A percentile compares a stretch with the other conserved stretches of the same genome.
These are phyloP conservation scores for Fusarium domesticum DNA, from an alignment of 2,329 filamentous ascomycete species.

Conservation along the genomic window DNA sequence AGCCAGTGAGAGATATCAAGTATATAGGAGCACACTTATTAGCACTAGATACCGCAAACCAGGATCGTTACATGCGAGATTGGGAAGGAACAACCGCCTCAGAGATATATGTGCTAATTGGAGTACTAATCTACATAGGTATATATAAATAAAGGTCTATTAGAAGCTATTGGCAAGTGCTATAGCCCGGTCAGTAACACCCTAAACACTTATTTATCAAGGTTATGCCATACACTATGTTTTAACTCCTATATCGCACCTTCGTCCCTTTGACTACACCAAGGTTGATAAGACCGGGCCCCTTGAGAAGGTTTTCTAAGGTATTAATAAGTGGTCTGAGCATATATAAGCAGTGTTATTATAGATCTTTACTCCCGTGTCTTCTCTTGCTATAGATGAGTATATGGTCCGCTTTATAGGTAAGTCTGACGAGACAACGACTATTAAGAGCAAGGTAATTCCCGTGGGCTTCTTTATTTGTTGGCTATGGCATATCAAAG, in stretches of 20 bases:
- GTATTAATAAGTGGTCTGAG: background rate
- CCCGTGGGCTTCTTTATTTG: conserved; percentile 6
- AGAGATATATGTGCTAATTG: too few species aligned
- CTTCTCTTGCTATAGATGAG: conserved; percentile 1
- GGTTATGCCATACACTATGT: conserved; percentile 2
- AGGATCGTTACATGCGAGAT: too few species aligned
- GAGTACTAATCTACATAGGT: too few species aligned
- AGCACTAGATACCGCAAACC: too few species aligned
- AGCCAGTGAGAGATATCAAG: too few species aligned
- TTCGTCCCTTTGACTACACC: background rate
- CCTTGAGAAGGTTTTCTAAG: background rate
- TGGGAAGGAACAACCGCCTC: too few species aligned
- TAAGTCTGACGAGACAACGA: conserved; percentile 1
- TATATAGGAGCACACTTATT: too few species aligned
- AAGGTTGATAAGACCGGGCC: background rate
- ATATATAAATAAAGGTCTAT: conserved; percentile 6
- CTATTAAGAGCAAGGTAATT: background rate
- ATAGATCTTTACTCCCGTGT: background rate
- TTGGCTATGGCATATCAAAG: conserved; percentile 8
- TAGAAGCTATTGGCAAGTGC: conserved; percentile 6
- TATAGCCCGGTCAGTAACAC: background rate
- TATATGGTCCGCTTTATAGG: conserved; percentile 2
- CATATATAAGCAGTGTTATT: background rate
- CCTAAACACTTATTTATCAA: background rate
- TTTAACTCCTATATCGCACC: conserved; percentile 2